Base-by-base conservation (phyloP, 1,284 basidiomycete genomes). In the Kwoniella shivajii region DNA sequence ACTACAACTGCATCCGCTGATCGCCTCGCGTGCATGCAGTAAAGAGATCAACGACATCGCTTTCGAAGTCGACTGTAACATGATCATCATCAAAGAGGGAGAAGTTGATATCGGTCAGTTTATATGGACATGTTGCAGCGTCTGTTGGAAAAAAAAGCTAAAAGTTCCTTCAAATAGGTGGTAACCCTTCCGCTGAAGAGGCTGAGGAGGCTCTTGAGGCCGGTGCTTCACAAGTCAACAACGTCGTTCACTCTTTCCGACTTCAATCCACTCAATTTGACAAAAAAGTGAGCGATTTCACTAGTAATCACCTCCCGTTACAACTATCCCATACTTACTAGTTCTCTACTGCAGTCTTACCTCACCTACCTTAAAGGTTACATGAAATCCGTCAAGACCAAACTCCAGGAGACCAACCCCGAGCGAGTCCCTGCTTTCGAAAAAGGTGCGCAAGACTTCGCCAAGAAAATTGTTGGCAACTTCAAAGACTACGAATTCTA, bases 131-230 rank as follows among this genome's bases (percentile, higher is more conserved):
- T 13, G 20, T 34, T 13, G 26, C 10, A 9, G 24, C 42, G 24
- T 43, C 38, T 34, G 33, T 10, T 24, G 4, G 16, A 30, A 6
- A 22, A 29, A 30, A 29, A n/a, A 34, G 16, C 31, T 31, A 31
- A 57, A 47, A 14, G 47, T 22, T 27, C 24, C 39, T 18, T 10
- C 45, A 14, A 11, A 47, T 66, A 92, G 90, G 90, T 75, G 91
- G 87, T 60, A 93, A 94, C 79, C 89, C 92, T 42, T 94, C 95
- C 52, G 83, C 88, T 36, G 96, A 99, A 82, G 96, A 97, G 59
- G 80, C 80, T 48, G 87, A 86, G 3, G 96, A 99, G 65, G 83
- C 82, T 30, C 78, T 96, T 58, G 94, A 92, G 76, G 88, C 90
- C 16, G 91, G 89, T 66, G 83, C 86, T 31, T 41, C 57, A 18